Evolutionary conservation across 768 basidiomycete species (phyloP), one percentile per base, ranked within the genome.

Genomic region (Pisolithus tinctorius): DNA sequence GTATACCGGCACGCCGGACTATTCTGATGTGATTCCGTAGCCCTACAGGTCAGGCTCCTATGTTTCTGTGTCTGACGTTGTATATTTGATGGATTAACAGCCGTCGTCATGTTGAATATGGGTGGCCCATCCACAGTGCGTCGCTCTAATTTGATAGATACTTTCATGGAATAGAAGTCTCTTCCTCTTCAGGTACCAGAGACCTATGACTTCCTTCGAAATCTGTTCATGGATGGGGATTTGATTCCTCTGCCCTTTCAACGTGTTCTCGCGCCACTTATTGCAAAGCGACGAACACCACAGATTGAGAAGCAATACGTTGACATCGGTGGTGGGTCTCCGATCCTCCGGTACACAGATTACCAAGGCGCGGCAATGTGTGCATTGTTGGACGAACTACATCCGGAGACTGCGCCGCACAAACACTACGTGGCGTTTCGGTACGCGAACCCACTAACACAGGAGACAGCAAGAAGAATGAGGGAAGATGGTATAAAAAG

Each of bases 81-180:
- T 56, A 59, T 50, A 59, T 52, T 20, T 47, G 31, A 57, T 49
- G 42, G 30, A 45, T 77, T 44, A 1, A 17, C 49, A 82, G 95
- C 88, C 36, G 79, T 98, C 55, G 93, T 99, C 39, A 89, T 99
- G 88, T 75, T 99, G 73, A 99, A 98, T 69, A 99, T 99, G 96
- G 96, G 96, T 41, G 96, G 96, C 2, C 96, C 95, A 23, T 81
- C 88, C 47, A 94, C 92, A 51, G 92, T 93, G 62, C 60, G 81
- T 71, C 36, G 34, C 46, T 44, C n/a, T 27, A 37, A 46, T 25
- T 42, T 23, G 13, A 1, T 26, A 14, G 17, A 38, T 25, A 6
- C 39, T 4, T 46, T 55, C 49, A 55, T 48, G 58, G 6, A 26
- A 31, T 13, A 38, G 26, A 36, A 9, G 11, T 48, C 13, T 13